phyloP scores from a whole-genome alignment of 1,284 basidiomycete genomes.

The Mrakiaceae sp. region DNA sequence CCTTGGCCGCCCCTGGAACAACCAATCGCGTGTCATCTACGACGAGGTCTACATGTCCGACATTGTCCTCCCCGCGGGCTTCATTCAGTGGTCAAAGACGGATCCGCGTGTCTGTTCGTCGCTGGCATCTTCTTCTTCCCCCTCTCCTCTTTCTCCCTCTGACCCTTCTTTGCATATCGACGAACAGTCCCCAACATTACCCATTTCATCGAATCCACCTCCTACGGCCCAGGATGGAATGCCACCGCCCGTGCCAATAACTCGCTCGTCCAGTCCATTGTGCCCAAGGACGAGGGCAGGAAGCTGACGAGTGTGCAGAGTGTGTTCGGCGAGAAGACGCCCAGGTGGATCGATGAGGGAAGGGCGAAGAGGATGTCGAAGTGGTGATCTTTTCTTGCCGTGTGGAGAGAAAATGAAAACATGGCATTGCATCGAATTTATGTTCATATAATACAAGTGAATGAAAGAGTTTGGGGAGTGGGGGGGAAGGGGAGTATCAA shows the following conservation, averaged over 20 bases:
- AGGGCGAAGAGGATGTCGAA: background rate
- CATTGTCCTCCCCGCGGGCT: constrained; percentile 17
- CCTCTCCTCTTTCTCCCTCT: background rate
- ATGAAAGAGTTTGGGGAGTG: no score
- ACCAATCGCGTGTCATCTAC: constrained; percentile 18
- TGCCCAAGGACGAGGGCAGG: background rate
- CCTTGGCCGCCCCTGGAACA: constrained; percentile 23
- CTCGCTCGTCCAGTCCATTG: background rate
- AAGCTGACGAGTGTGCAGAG: background rate
- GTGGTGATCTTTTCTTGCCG: background rate
- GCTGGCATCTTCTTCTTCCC: background rate
- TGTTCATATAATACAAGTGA: no score
- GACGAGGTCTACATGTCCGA: constrained; percentile 21
- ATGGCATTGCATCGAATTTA: no score
- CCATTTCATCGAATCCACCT: constrained; percentile 16
- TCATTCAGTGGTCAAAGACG: constrained; percentile 15
- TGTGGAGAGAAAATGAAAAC: no score
- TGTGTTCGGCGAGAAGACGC: constrained; percentile 1
- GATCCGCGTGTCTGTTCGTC: constrained; percentile 14
- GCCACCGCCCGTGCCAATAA: constrained; percentile 1
- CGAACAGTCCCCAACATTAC: constrained; percentile 16
- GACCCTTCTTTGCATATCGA: background rate
- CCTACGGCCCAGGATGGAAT: constrained; percentile 17
- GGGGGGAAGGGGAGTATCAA: no score
- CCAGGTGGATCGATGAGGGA: constrained; percentile 1